phyloP scores from a whole-genome alignment of 2,329 filamentous ascomycete genomes.

The Exophiala mesophila region DNA sequence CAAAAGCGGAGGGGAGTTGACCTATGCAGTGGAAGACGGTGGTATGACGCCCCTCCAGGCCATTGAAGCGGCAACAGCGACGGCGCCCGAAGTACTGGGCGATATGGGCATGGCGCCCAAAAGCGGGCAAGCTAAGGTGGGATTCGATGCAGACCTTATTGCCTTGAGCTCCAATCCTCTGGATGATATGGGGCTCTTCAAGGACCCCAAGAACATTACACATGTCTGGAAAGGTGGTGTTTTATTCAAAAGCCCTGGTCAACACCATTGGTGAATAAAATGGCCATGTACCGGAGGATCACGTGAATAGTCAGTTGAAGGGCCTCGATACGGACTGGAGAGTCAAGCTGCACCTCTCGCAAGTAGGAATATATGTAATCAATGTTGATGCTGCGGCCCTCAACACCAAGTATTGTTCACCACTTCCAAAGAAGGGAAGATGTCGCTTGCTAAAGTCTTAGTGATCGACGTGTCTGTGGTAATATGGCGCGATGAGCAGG shows the following conservation, averaged over 20 bases:
- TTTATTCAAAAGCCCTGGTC: slow-evolving; percentile 17
- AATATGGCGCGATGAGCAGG: no score
- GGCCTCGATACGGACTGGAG: no score
- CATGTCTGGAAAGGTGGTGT: slow-evolving; percentile 39
- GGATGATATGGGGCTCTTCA: slow-evolving; percentile 41
- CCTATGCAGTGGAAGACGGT: slow-evolving; percentile 42
- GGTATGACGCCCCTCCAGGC: slow-evolving; percentile 48
- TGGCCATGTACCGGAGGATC: no score
- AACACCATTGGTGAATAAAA: no score
- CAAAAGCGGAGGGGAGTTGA: slow-evolving; percentile 44
- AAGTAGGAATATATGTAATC: no score
- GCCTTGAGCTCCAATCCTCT: slow-evolving; percentile 42
- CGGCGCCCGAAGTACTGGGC: slow-evolving; percentile 43
- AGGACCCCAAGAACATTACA: slow-evolving; percentile 37
- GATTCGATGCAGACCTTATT: slow-evolving; percentile 48
- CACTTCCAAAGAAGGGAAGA: no score
- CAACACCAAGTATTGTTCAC: no score
- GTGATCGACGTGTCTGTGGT: no score
- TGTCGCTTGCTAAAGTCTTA: no score
- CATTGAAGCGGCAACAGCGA: slow-evolving; percentile 50
- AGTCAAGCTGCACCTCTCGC: no score
- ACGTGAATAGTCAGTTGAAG: no score
- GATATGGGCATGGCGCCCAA: slow-evolving; percentile 39
- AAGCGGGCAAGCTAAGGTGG: slow-evolving; percentile 42
- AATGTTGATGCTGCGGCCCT: no score